Evolutionary conservation across 1,284 basidiomycete species (phyloP), one percentile per base, ranked within the genome.

Genomic region (Sphagnurus paluster): DNA sequence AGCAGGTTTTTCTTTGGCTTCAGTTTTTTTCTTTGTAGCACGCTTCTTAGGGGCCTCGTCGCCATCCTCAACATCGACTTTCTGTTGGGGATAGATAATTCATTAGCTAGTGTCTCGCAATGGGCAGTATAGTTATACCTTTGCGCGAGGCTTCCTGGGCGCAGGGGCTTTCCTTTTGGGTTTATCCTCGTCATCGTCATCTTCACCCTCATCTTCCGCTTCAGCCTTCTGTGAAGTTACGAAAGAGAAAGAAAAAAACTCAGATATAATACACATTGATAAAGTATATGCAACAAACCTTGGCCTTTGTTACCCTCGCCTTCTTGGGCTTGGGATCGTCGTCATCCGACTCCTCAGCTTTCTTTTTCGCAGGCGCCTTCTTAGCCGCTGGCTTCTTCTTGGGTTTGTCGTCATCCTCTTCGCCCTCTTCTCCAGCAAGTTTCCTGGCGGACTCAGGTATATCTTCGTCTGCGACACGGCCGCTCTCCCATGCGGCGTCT

Each of bases 391-490:
- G 50, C 37, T 58, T 64, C 40, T 68, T 72, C 60, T 75, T 74
- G 57, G 71, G 73, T 43, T 66, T 39, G 50, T 71, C 70, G 5
- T 74, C 80, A 10, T 74, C 75, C 11, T 74, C 75, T 10, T 50
- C 52, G 5, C 36, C 80, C 1, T 67, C 77, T 2, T 69, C 77
- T 3, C 57, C 76, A 4, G 63, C 71, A 9, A 76, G 68, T 56
- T 87, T 87, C 46, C 72, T 74, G 1, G 90, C 90, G 13, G 70
- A 72, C 25, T 80, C 82, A 2, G 90, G 90, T 23, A 92, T 79
- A 57, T 93, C 90, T 54, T 84, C 89, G 13, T 84, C 80, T 9
- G 81, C 88, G 40, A 93, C 87, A 32, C 83, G 77, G 4, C 85
- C 90, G 1, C 75, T 80, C 42, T 85, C 77, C 75, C 79, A 90